Evolutionary conservation across 192 early-diverging fungal genomes (phyloP).

Genomic region (Martensiomyces pterosporus): DNA sequence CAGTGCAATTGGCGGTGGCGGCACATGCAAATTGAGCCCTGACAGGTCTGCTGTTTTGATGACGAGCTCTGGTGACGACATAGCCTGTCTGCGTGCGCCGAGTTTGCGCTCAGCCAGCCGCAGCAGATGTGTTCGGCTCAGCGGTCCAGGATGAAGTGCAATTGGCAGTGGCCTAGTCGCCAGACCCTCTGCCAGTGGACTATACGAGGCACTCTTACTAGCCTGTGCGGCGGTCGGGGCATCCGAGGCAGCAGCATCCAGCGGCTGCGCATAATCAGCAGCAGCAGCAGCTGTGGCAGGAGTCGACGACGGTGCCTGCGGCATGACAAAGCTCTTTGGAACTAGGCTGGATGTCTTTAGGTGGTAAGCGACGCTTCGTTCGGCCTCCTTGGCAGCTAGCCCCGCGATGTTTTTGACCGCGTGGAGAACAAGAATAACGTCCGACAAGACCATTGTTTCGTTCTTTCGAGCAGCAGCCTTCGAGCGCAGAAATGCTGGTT

Average conservation of each 20-base stretch:
- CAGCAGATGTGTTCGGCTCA: conserved; percentile 20
- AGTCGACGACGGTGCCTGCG: background rate
- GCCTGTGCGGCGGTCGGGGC: too few relatives aligned
- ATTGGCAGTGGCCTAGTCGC: conserved; percentile 2
- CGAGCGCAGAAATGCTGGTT: too few relatives aligned
- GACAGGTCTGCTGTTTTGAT: conserved; percentile 23
- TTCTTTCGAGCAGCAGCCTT: too few relatives aligned
- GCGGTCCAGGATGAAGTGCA: conserved; percentile 18
- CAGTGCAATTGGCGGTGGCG: conserved; percentile 24
- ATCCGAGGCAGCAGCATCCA: too few relatives aligned
- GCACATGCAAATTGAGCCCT: conserved; percentile 12
- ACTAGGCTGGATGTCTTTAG: conserved; percentile 32
- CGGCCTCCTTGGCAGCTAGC: conserved; percentile 27
- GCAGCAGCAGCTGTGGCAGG: too few relatives aligned
- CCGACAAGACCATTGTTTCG: conserved; percentile 26
- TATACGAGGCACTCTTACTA: too few relatives aligned
- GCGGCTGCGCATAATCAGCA: too few relatives aligned
- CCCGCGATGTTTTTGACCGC: conserved; percentile 23
- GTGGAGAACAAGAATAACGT: conserved; percentile 36
- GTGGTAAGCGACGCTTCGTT: conserved; percentile 7
- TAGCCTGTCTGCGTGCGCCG: too few relatives aligned
- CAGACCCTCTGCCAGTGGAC: background rate
- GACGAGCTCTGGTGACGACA: background rate
- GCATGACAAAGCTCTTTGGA: background rate
- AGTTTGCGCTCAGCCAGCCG: background rate